Evolutionary conservation across 805 yeast species (phyloP), one percentile per base, ranked within the genome.

Genomic region (Nakazawaea ishiwadae): DNA sequence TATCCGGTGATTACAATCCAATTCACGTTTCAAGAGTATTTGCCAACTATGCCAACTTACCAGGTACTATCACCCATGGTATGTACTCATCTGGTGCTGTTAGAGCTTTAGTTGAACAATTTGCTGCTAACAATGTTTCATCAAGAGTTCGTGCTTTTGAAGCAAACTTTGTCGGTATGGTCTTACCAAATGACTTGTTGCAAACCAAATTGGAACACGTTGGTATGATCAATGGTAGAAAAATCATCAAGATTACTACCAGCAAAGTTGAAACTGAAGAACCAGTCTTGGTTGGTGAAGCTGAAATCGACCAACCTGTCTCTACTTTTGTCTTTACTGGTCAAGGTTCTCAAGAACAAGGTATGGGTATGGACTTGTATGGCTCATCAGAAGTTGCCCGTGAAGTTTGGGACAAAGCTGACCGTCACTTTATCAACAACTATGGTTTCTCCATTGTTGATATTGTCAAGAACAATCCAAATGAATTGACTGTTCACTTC

Each of bases 301-400:
- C 99, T 43, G 99, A 93, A 71, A 90, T 95, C 57, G 98, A 93
- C 55, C 99, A 93, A 71, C 99, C 99, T 26, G 84, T 83, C 40
- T 86, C 98, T 33, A 84, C 99, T 16, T 93, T 86, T 63, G 96
- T 93, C 44, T 93, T 95, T 71, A 93, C 99, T 51, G 99, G 99
- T 61, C 99, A 93, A 75, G 99, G 99, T 65, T 91, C 99, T 47
- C 99, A 93, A 69, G 99, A 95, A 67, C 99, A 95, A 73, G 97
- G 97, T 63, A 93, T 93, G 99, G 99, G 99, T 75, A 93, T 93
- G 99, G 99, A 93, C 65, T 77, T 93, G 61, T 93, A 93, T 66
- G 81, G 81, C 51, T 75, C 84, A 31, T 85, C 96, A 38, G 89
- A 79, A 23, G 96, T 93, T 62, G 99, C 99, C 40, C 81, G 81